Conservation (phyloP, 1,284 basidiomycete species). For the Mrakiaceae sp. region DNA sequence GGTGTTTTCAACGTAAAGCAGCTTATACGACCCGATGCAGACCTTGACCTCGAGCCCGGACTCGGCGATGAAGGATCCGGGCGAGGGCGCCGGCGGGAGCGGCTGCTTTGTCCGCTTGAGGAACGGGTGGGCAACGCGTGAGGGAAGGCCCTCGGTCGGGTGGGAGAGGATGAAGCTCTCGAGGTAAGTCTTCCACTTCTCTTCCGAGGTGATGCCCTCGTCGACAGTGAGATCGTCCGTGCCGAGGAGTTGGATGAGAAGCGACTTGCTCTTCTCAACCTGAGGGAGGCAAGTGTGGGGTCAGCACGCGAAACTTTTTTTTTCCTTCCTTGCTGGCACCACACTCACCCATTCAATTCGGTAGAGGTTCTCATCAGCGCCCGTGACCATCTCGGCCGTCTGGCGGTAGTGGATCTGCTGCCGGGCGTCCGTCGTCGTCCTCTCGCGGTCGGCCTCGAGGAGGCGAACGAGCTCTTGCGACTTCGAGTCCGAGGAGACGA, state of each 20-base stretch:
- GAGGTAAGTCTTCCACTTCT: constrained; percentile 81
- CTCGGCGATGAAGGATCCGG: constrained; percentile 24
- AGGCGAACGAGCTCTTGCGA: constrained; percentile 74
- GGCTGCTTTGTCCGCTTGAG: constrained; percentile 44
- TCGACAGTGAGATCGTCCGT: constrained; percentile 81
- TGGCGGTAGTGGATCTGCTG: constrained; percentile 77
- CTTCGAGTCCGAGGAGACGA: constrained; percentile 62
- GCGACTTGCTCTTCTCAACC: constrained; percentile 55
- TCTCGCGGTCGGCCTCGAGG: constrained; percentile 58
- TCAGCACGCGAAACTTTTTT: not conserved
- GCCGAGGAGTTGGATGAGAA: constrained; percentile 76
- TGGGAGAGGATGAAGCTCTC: constrained; percentile 67
- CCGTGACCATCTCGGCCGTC: constrained; percentile 69
- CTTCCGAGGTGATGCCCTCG: constrained; percentile 67
- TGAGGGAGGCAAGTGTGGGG: constrained; percentile 27
- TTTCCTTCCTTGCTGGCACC: too few relatives aligned
- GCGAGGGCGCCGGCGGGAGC: not conserved
- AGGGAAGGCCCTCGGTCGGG: constrained; percentile 39
- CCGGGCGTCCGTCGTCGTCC: constrained; percentile 53
- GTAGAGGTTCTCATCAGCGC: constrained; percentile 83
- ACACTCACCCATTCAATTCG: constrained; percentile 75
- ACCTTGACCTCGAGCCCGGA: constrained; percentile 51
- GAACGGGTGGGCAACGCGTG: constrained; percentile 55
- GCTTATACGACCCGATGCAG: constrained; percentile 52
- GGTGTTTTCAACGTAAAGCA: constrained; percentile 54